Evolutionary conservation across 2,329 filamentous ascomycete genomes (phyloP).

Genomic region (Ciborinia camelliae): DNA sequence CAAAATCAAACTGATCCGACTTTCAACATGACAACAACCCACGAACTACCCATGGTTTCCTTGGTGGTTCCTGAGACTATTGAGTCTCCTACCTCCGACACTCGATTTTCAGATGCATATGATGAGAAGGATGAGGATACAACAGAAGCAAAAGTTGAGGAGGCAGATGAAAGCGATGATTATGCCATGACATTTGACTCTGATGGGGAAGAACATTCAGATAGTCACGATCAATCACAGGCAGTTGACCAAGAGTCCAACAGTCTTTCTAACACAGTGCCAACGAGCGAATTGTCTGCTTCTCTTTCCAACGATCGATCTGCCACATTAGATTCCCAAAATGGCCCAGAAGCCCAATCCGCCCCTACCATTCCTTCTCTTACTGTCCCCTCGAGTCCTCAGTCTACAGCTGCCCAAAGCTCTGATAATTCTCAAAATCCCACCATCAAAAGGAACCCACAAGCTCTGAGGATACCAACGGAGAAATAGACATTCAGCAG

Average conservation of each 20-base stretch:
- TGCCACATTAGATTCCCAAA: constrained; percentile 23
- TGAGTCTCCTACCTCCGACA: constrained; percentile 31
- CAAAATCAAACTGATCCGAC: constrained; percentile 69
- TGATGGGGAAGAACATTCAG: constrained; percentile 36
- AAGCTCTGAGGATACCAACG: constrained; percentile 32
- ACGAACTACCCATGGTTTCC: constrained; percentile 34
- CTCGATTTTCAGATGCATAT: constrained; percentile 39
- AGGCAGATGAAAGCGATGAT: constrained; percentile 36
- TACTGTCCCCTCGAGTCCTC: constrained; percentile 23
- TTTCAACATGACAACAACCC: constrained; percentile 64
- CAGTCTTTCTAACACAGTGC: constrained; percentile 29
- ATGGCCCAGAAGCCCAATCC: constrained; percentile 26
- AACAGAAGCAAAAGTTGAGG: constrained; percentile 25
- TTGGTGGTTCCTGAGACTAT: constrained; percentile 13
- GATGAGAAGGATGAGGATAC: constrained; percentile 32
- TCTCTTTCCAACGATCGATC: constrained; percentile 24
- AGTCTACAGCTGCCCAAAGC: constrained; percentile 25
- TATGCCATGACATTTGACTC: constrained; percentile 41
- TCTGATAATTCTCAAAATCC: constrained; percentile 21
- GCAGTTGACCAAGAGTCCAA: constrained; percentile 33
- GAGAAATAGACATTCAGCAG: constrained; percentile 40
- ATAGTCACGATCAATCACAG: constrained; percentile 37
- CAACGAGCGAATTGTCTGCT: constrained; percentile 26
- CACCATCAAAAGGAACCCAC: constrained; percentile 24
- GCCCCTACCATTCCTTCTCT: constrained; percentile 28